phyloP scores from a whole-genome alignment of 2,329 filamentous ascomycete genomes.

The Fonsecaea pugnacius region DNA sequence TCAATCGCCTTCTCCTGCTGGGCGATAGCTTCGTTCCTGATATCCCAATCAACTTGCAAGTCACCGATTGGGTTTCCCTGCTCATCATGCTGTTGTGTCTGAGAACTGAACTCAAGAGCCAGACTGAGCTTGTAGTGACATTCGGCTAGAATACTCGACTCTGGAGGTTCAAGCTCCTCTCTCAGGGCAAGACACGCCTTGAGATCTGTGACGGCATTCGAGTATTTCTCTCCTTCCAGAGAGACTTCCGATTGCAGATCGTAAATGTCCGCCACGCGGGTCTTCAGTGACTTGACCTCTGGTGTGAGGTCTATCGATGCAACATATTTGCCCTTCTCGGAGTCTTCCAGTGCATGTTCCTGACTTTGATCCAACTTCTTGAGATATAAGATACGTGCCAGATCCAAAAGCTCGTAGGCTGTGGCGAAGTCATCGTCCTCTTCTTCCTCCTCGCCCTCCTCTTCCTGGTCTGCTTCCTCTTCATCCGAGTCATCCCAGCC shows the following conservation, averaged over 20 bases:
- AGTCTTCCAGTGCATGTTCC: slow-evolving; percentile 42
- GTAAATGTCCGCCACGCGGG: slow-evolving; percentile 88
- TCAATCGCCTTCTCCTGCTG: slow-evolving; percentile 66
- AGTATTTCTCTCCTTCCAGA: slow-evolving; percentile 93
- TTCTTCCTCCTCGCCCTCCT: slow-evolving; percentile 49
- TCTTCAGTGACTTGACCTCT: slow-evolving; percentile 68
- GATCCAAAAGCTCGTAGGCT: slow-evolving; percentile 67
- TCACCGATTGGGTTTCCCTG: slow-evolving; percentile 49
- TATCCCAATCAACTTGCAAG: slow-evolving; percentile 56
- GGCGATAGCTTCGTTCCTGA: slow-evolving; percentile 61
- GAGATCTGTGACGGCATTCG: slow-evolving; percentile 82
- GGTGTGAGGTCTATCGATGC: slow-evolving; percentile 41
- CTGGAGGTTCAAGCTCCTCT: slow-evolving; percentile 74
- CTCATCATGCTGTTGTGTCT: slow-evolving; percentile 57
- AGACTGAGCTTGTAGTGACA: slow-evolving; percentile 96
- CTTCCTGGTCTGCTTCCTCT: slow-evolving; percentile 63
- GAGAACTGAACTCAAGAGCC: slow-evolving; percentile 88
- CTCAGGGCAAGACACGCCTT: slow-evolving; percentile 78
- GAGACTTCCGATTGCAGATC: slow-evolving; percentile 94
- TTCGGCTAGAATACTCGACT: slow-evolving; percentile 86
- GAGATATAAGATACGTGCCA: slow-evolving; percentile 63
- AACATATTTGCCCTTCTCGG: slow-evolving; percentile 51
- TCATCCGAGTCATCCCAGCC: slow-evolving; percentile 86
- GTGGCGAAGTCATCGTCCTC: slow-evolving; percentile 68
- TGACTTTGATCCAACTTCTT: slow-evolving; percentile 59